phyloP scores from a whole-genome alignment of 2,329 filamentous ascomycete species.

The Sarocladium oryzae region DNA sequence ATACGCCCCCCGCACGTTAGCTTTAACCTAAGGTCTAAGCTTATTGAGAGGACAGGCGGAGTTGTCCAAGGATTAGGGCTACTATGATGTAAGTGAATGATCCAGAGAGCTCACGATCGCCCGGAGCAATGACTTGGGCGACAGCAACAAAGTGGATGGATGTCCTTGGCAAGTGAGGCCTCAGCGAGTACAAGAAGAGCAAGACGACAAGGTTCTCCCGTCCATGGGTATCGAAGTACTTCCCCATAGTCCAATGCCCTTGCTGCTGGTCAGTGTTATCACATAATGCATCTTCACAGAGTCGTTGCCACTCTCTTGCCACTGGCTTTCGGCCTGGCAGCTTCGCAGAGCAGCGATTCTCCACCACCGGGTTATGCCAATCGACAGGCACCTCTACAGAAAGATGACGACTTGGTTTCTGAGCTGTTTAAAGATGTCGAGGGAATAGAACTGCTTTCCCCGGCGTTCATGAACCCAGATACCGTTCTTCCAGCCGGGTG shows the following conservation, averaged over 20 bases:
- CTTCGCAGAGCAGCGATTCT: slow-evolving; percentile 12
- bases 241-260: too few species aligned
- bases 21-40: background rate
- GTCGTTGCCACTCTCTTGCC: slow-evolving; percentile 13
- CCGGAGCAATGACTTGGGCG: background rate
- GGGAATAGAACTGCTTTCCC: slow-evolving; percentile 18
- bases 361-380: slow-evolving; percentile 17
- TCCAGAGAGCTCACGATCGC: background rate
- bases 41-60: background rate
- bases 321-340: slow-evolving; percentile 12
- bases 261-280: too few species aligned
- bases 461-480: slow-evolving; percentile 18
- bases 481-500: slow-evolving; percentile 19
- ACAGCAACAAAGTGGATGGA: background rate
- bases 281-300: slow-evolving; percentile 1
- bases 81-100: background rate
- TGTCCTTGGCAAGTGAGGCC: background rate
- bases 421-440: slow-evolving; percentile 17
- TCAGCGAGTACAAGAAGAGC: background rate
- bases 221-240: too few species aligned
- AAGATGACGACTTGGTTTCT: slow-evolving; percentile 17
- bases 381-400: slow-evolving; percentile 18
- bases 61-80: background rate
- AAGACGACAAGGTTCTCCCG: too few species aligned
- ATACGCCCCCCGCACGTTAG: background rate